Base-by-base conservation (phyloP, 1,139 yeast genomes). In the Yamadazyma membranifaciens region DNA sequence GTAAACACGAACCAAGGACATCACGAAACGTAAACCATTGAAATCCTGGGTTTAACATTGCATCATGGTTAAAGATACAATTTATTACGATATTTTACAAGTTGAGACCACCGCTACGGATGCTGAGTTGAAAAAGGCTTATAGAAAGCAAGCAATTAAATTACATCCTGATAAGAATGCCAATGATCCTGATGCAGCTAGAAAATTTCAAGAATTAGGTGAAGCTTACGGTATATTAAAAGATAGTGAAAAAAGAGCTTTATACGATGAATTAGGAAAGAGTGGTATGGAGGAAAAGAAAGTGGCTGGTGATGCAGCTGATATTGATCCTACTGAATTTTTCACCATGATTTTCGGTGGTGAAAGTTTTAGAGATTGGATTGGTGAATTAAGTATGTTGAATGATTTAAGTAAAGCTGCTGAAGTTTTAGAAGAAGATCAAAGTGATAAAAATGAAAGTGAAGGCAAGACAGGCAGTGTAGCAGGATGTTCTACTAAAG, bases 81-180 rank as follows among this genome's bases (percentile, higher is more conserved):
- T 78, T 22, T 92, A 89, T 64, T 92, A 92, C 69, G 98, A 92
- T 55, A 63, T 81, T 29, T 71, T 91, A 51, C 96, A 94, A 38
- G 95, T 91, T 33, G 65, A 84, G 12, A 80, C 86, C 37, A 75
- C 75, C 39, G 97, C 97, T 31, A 70, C 80, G 24, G 96, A 87
- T 38, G 67, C 76, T 29, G 95, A 91, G 65, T 81, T 92, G 66
- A 92, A 91, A 66, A 92, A 92, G 66, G 97, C 97, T 3, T 92
- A 92, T 73, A 80, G 98, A 70, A 81, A 87, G 55, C 80, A 85
- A 45, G 98, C 98, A 14, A 78, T 92, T 57, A 89, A 85, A 59
- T 84, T 81, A 66, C 98, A 92, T 63, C 98, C 98, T 38, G 99
- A 92, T 67, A 92, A 92, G 74, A 72, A 72, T 59, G 96, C 96